These are phyloP conservation scores for Pseudogymnoascus sp. DNA, from an alignment of 2,329 filamentous ascomycete species.

Conservation along the genomic window DNA sequence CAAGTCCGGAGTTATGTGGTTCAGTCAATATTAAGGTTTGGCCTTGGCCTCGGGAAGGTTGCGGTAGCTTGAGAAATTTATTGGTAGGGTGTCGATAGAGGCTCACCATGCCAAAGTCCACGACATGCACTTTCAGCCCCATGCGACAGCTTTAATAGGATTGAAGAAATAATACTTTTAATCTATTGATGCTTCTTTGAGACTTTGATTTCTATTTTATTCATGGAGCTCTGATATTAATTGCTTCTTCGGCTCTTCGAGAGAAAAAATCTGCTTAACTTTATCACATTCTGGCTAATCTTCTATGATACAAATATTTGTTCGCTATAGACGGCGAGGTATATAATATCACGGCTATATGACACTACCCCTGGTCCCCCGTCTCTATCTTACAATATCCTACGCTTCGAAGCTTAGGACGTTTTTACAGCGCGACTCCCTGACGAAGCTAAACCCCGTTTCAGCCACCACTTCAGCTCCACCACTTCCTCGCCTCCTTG, in stretches of 20 bases:
- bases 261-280: not conserved
- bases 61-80: not conserved
- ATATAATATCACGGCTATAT: not conserved
- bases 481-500: not conserved
- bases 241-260: not conserved
- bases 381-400: not conserved
- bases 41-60: not conserved
- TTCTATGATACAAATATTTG: not conserved
- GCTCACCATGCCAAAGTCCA: not conserved
- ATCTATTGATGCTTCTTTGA: not conserved
- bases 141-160: not conserved
- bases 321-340: not conserved
- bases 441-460: not conserved
- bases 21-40: conserved; percentile 1
- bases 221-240: not conserved
- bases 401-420: not conserved
- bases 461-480: not conserved
- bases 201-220: not conserved
- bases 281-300: not conserved
- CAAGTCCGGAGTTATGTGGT: not conserved
- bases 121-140: not conserved
- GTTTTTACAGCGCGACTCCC: not conserved
- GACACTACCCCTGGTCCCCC: not conserved
- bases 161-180: not conserved
- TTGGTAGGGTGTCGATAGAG: not conserved